phyloP scores from a whole-genome alignment of 2,329 filamentous ascomycete genomes.

The Penicillium hordei region DNA sequence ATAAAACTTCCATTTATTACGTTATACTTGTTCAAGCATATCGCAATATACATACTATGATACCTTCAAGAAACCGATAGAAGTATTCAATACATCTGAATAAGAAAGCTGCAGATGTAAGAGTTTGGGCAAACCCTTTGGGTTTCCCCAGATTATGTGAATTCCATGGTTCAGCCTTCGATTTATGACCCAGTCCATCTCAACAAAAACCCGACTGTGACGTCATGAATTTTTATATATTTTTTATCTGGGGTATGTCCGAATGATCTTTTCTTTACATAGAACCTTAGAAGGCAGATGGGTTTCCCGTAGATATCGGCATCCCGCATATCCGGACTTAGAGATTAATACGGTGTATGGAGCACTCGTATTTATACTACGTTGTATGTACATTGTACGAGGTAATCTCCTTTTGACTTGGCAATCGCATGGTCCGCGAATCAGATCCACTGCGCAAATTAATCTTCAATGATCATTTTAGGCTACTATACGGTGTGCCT shows the following conservation, averaged over 20 bases:
- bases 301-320: not conserved
- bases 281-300: not conserved
- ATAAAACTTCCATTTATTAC: not conserved
- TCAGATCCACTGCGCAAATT: slow-evolving; percentile 14
- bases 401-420: slow-evolving; percentile 2
- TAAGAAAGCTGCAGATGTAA: not conserved
- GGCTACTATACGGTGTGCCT: not conserved
- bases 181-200: not conserved
- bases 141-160: not conserved
- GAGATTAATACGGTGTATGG: not conserved
- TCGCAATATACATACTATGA: too few relatives aligned
- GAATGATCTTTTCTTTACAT: not conserved
- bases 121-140: not conserved
- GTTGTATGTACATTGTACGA: not conserved
- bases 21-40: not conserved
- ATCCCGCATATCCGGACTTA: not conserved
- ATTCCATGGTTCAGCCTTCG: not conserved
- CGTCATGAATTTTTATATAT: not conserved
- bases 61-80: too few relatives aligned
- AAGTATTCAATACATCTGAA: too few relatives aligned
- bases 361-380: too few relatives aligned
- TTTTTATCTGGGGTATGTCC: not conserved
- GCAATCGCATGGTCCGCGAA: slow-evolving; percentile 16
- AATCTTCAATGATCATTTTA: slow-evolving; percentile 7
- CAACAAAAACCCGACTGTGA: not conserved